These are phyloP conservation scores for Glaciozyma martinii DNA, from an alignment of 768 basidiomycete species.

Conservation along the genomic window DNA sequence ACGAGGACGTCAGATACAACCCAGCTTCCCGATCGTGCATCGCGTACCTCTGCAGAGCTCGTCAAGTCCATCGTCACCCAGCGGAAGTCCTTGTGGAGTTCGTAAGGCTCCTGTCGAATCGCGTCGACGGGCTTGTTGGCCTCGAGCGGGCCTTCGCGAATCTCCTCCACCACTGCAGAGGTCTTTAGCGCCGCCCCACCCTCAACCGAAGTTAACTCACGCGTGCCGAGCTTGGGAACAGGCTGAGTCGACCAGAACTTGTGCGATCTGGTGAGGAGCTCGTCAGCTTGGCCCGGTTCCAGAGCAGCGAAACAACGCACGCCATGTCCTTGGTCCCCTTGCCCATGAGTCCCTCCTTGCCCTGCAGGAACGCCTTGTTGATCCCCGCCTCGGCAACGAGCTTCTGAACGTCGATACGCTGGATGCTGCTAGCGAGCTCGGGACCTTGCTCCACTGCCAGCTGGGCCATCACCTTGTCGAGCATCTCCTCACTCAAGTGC, in stretches of 20 bases:
- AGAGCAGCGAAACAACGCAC: not conserved
- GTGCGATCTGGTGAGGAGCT: conserved; percentile 1
- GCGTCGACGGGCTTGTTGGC: conserved; percentile 63
- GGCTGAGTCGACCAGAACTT: conserved; percentile 97
- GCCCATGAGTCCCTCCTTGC: conserved; percentile 67
- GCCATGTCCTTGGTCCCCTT: conserved; percentile 66
- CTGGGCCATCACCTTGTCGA: conserved; percentile 58
- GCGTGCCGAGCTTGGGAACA: conserved; percentile 72
- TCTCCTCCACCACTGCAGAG: conserved; percentile 49
- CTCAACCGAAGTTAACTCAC: not conserved
- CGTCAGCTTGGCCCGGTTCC: not conserved
- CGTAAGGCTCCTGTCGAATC: conserved; percentile 78
- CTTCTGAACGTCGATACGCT: conserved; percentile 65
- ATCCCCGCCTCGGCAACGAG: conserved; percentile 45
- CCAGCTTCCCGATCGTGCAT: not conserved
- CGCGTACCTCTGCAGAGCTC: conserved; percentile 59
- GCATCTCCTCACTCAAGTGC: conserved; percentile 45
- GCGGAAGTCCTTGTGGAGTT: conserved; percentile 82
- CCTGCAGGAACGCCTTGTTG: conserved; percentile 61
- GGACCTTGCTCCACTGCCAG: conserved; percentile 54
- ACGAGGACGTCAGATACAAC: not conserved
- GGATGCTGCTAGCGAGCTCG: conserved; percentile 58
- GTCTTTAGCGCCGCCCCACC: not conserved
- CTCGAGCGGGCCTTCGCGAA: conserved; percentile 76
- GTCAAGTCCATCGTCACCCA: conserved; percentile 77